These are phyloP conservation scores for Exophiala spinifera DNA, from an alignment of 2,329 filamentous ascomycete species.

Conservation along the genomic window DNA sequence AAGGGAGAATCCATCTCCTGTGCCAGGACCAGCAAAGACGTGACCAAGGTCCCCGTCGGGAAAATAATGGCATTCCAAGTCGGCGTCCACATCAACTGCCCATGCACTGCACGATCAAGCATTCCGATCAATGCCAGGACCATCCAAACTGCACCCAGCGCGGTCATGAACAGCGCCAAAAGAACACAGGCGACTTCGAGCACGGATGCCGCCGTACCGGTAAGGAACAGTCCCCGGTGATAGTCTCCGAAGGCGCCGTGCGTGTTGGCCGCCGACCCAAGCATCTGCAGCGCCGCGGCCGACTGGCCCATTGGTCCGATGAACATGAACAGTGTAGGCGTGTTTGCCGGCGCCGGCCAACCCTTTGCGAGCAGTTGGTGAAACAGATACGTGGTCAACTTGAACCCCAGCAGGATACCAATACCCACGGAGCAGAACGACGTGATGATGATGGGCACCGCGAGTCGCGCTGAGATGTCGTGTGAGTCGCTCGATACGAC, in stretches of 20 bases:
- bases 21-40: constrained; percentile 34
- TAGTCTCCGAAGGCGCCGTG: constrained; percentile 36
- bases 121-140: constrained; percentile 35
- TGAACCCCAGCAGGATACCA: constrained; percentile 32
- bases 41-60: constrained; percentile 23
- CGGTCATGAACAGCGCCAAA: constrained; percentile 40
- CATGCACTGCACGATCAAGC: constrained; percentile 11
- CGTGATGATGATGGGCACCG: constrained; percentile 40
- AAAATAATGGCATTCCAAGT: constrained; percentile 27
- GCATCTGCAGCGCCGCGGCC: constrained; percentile 36
- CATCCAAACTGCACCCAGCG: constrained; percentile 44
- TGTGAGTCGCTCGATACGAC: constrained; percentile 10
- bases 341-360: constrained; percentile 29
- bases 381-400: constrained; percentile 34
- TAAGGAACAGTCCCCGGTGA: constrained; percentile 35
- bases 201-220: constrained; percentile 32
- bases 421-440: constrained; percentile 41
- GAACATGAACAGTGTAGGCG: constrained; percentile 39
- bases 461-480: constrained; percentile 32
- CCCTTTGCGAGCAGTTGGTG: constrained; percentile 23
- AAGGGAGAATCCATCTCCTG: constrained; percentile 39
- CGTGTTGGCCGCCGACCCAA: constrained; percentile 36
- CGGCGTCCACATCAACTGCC: constrained; percentile 20
- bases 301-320: constrained; percentile 40
- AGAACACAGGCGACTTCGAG: constrained; percentile 39